These are phyloP conservation scores for Podospora comata DNA, from an alignment of 495 filamentous ascomycete genomes.

Conservation along the genomic window DNA sequence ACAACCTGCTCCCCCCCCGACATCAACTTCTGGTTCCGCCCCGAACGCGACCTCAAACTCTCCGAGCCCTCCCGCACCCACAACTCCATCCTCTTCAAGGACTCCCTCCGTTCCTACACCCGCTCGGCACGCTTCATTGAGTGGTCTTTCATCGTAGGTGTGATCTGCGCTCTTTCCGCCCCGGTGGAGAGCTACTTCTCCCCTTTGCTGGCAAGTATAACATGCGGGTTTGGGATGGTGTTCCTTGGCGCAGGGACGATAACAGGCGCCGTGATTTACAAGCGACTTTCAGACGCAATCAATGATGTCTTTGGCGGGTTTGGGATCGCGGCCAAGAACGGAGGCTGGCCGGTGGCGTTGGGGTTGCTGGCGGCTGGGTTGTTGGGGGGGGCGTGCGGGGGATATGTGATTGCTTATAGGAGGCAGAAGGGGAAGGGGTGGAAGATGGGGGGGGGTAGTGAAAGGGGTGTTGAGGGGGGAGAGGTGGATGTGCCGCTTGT, in stretches of 20 bases:
- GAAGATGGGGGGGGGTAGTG: background rate
- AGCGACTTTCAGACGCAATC: slow-evolving; percentile 27
- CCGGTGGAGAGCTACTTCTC: slow-evolving; percentile 29
- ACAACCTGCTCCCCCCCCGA: slow-evolving; percentile 28
- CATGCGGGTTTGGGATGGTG: slow-evolving; percentile 27
- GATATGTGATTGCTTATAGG: slow-evolving; percentile 16
- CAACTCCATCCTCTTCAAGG: slow-evolving; percentile 22
- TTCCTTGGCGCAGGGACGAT: slow-evolving; percentile 33
- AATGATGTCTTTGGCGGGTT: slow-evolving; percentile 28
- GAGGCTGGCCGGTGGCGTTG: slow-evolving; percentile 27
- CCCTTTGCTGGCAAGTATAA: slow-evolving; percentile 16
- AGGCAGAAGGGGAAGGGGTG: slow-evolving; percentile 15
- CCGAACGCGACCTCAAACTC: slow-evolving; percentile 33
- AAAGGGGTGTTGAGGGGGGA: too few species aligned
- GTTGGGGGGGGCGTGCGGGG: slow-evolving; percentile 20
- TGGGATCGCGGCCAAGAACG: slow-evolving; percentile 27
- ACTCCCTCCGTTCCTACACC: slow-evolving; percentile 27
- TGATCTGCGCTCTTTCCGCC: slow-evolving; percentile 23
- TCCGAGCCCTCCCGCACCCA: slow-evolving; percentile 25
- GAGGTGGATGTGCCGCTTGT: slow-evolving; percentile 4
- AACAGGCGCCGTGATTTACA: slow-evolving; percentile 28
- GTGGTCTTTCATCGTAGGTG: slow-evolving; percentile 30
- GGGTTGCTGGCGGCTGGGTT: slow-evolving; percentile 28
- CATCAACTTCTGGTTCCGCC: slow-evolving; percentile 37
- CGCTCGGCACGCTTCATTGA: slow-evolving; percentile 30